A percentile compares a stretch with the other conserved stretches of the same genome.
Conservation (phyloP, 1,139 yeast species). For the Chernovozyma aurita region DNA sequence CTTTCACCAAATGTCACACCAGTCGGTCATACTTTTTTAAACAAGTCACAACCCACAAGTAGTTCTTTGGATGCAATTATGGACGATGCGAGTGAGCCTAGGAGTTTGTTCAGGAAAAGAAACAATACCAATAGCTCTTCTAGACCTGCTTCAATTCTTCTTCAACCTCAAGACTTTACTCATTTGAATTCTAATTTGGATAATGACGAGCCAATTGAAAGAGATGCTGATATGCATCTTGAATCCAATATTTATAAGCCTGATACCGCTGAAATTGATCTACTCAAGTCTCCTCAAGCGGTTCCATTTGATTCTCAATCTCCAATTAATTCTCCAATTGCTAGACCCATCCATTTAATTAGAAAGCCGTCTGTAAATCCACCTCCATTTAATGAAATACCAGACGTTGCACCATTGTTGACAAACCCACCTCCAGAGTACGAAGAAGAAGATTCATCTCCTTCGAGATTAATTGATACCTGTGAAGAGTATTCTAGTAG, state of each 20-base stretch:
- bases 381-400: constrained; percentile 35
- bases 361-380: constrained; percentile 39
- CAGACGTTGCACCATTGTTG: constrained; percentile 17
- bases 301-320: constrained; percentile 44
- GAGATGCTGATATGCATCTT: constrained; percentile 43
- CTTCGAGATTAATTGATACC: not conserved
- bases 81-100: constrained; percentile 2
- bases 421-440: constrained; percentile 38
- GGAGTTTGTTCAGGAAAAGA: not conserved
- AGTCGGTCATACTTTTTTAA: constrained; percentile 16
- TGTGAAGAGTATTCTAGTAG: not conserved
- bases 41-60: constrained; percentile 1
- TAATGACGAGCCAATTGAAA: constrained; percentile 37
- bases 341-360: constrained; percentile 32
- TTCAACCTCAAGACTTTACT: constrained; percentile 17
- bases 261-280: constrained; percentile 24
- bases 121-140: not conserved
- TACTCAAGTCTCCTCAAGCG: constrained; percentile 56
- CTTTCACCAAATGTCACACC: constrained; percentile 55
- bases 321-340: constrained; percentile 32
- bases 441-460: constrained; percentile 18
- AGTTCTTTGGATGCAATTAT: constrained; percentile 10
- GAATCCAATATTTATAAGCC: constrained; percentile 65
- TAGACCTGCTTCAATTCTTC: not conserved
- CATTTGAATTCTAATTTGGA: constrained; percentile 24